Base-by-base conservation (phyloP, 805 yeast species). In the Candida ulmi region DNA sequence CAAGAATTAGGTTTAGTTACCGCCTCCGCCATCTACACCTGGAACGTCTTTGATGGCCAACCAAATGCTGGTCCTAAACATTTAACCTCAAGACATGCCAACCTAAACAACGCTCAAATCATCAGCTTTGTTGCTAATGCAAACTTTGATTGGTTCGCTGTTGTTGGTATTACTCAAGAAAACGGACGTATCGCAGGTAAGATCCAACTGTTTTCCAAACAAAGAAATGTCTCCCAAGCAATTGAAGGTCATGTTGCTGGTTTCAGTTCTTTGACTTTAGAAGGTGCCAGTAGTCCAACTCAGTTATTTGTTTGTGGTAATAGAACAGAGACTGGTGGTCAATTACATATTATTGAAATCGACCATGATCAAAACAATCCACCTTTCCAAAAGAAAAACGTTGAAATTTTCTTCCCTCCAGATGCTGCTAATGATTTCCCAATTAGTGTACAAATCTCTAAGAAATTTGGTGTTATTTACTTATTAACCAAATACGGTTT, bases 381-480 rank as follows among this genome's bases (percentile, higher is more conserved):
- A 53, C 95, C 97, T n/a, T 93, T 84, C 69, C 75, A 77, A 45
- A 93, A 95, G 74, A 88, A 88, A 63, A 78, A 86, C 34, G 93
- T 86, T 36, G 98, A 91, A 54, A 80, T 93, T 45, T 93, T 85
- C 66, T 88, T 91, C 76, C 99, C 99, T 27, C 90, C 95, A 21
- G 99, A 95, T 67, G 95, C 96, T 35, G 72, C 85, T 30, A 85
- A 84, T 61, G 99, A 93, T 66, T 93, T 93, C 80, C 99, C 99
- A 44, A 88, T 93, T 50, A 77, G 95, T 38, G 76, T 90, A 46
- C 93, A 88, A 61, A 79, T 91, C 33, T 81, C 96, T 19, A 76
- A 84, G 65, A 75, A 76, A 58, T 93, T 80, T 55, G 98, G 98
- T 50, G 77, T 93, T 44, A 72, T 85, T 46, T 93, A 88, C 63